phyloP scores from a whole-genome alignment of 345 rosid genomes.

The Lumnitzera littorea region DNA sequence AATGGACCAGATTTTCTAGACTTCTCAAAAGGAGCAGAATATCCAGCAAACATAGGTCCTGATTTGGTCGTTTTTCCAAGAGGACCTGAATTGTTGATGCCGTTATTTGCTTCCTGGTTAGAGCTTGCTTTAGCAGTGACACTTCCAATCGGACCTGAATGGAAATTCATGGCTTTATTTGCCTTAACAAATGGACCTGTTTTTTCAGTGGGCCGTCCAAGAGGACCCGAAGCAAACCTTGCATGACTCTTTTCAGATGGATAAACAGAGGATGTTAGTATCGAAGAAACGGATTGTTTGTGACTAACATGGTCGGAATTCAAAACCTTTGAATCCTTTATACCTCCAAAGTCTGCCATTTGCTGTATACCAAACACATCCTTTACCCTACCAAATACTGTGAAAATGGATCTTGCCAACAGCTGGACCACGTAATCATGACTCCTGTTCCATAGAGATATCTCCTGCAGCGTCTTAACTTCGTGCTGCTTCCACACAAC shows the following conservation, averaged over 20 bases:
- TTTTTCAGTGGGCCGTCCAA: constrained; percentile 36
- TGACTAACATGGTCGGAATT: constrained; percentile 49
- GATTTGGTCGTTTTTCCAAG: constrained; percentile 44
- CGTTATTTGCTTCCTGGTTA: constrained; percentile 28
- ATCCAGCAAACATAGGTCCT: constrained; percentile 36
- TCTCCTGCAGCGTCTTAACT: constrained; percentile 62
- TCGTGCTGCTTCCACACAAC: constrained; percentile 79
- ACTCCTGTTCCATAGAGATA: constrained; percentile 82
- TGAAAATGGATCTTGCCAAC: constrained; percentile 74
- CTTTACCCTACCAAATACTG: constrained; percentile 55
- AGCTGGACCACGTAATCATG: constrained; percentile 66
- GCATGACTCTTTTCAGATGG: constrained; percentile 43
- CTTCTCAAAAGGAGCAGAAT: constrained; percentile 67
- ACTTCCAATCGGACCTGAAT: constrained; percentile 73
- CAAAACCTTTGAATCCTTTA: constrained; percentile 26
- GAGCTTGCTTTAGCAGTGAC: constrained; percentile 48
- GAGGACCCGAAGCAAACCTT: constrained; percentile 81
- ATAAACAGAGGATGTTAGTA: constrained; percentile 46
- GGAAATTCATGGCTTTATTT: constrained; percentile 42
- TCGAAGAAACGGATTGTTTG: constrained; percentile 62
- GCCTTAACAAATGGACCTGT: constrained; percentile 41
- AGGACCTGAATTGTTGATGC: constrained; percentile 59
- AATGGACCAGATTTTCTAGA: constrained; percentile 55
- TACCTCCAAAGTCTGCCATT: constrained; percentile 21
- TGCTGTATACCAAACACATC: constrained; percentile 58